phyloP scores from a whole-genome alignment of 345 rosid genomes.

The Luvunga scandens region DNA sequence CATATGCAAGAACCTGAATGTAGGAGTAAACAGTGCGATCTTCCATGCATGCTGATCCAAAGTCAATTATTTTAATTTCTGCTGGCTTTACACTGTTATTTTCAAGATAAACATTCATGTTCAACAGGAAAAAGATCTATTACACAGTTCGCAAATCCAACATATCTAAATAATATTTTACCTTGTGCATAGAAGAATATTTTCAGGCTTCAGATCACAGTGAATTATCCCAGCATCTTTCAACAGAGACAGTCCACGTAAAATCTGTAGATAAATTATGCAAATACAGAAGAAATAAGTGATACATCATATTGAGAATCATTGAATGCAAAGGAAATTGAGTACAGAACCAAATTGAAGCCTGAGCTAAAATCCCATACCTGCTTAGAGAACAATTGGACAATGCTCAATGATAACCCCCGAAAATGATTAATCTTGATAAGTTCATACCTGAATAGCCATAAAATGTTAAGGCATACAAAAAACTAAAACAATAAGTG shows the following conservation, averaged over 20 bases:
- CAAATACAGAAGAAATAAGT: not conserved
- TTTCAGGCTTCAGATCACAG: slow-evolving; percentile 99
- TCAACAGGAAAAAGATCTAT: slow-evolving; percentile 10
- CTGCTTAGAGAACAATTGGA: slow-evolving; percentile 96
- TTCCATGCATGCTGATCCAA: slow-evolving; percentile 99
- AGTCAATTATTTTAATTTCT: slow-evolving; percentile 95
- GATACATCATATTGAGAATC: slow-evolving; percentile 16
- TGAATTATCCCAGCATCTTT: slow-evolving; percentile 97
- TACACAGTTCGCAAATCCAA: slow-evolving; percentile 13
- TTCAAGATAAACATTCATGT: slow-evolving; percentile 21
- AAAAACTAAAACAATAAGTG: slow-evolving; percentile 9
- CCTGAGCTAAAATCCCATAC: slow-evolving; percentile 32
- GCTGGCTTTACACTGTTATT: slow-evolving; percentile 83
- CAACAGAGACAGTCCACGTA: slow-evolving; percentile 79
- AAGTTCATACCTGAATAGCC: slow-evolving; percentile 80
- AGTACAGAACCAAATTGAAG: slow-evolving; percentile 12
- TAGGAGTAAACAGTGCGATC: slow-evolving; percentile 97
- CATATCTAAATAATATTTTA: slow-evolving; percentile 30
- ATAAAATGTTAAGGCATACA: slow-evolving; percentile 29
- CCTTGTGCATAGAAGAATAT: slow-evolving; percentile 95
- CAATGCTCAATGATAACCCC: slow-evolving; percentile 94
- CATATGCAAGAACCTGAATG: slow-evolving; percentile 67
- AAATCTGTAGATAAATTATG: slow-evolving; percentile 50
- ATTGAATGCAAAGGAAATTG: slow-evolving; percentile 10
- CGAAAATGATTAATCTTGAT: slow-evolving; percentile 91